phyloP scores from a whole-genome alignment of 345 rosid species.

The Eucalyptus cloeziana region DNA sequence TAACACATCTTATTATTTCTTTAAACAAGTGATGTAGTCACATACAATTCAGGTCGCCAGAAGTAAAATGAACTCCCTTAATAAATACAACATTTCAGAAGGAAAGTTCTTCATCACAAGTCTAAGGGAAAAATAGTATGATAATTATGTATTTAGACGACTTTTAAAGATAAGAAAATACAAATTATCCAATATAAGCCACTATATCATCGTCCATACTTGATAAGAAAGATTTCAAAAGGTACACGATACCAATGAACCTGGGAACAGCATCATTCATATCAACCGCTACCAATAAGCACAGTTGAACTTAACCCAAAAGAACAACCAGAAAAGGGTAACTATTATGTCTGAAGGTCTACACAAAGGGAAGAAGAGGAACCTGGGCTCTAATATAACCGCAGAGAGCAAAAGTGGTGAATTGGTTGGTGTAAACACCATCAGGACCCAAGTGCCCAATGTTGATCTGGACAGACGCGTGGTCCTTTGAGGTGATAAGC shows the following conservation, averaged over 20 bases:
- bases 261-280: not conserved
- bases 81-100: not conserved
- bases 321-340: not conserved
- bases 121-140: not conserved
- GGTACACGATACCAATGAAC: not conserved
- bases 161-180: not conserved
- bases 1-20: not conserved
- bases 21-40: not conserved
- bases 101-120: not conserved
- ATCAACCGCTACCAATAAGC: not conserved
- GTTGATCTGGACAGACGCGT: slow-evolving; percentile 47
- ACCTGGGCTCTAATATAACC: slow-evolving; percentile 53
- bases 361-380: not conserved
- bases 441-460: slow-evolving; percentile 41
- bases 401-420: slow-evolving; percentile 37
- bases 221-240: not conserved
- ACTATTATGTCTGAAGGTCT: not conserved
- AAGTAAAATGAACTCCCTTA: not conserved
- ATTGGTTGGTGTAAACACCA: slow-evolving; percentile 37
- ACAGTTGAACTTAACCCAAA: not conserved
- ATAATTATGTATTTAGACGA: not conserved
- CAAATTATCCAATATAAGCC: not conserved
- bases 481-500: slow-evolving; percentile 52
- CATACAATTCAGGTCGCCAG: not conserved
- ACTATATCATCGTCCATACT: not conserved